Base-by-base conservation (phyloP, 768 basidiomycete species). In the Termitomyces heimii region DNA sequence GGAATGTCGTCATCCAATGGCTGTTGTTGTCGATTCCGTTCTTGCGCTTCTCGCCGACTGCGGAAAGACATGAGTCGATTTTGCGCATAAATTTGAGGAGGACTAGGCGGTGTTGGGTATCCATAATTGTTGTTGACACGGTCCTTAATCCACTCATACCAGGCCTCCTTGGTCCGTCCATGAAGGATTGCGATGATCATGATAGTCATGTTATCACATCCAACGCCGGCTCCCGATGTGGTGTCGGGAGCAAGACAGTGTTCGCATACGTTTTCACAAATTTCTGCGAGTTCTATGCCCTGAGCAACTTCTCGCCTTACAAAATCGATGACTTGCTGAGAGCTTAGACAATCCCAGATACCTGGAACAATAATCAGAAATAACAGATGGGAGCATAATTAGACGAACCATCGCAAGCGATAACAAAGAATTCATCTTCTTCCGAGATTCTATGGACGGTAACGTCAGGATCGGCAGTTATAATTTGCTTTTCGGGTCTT, bases 151-250 rank as follows among this genome's bases (percentile, higher is more conserved):
- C 96, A 98, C 37, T 80, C 69, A 66, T 91, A 90, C 97, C 97
- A 98, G 67, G 94, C 85, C 62, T 91, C 88, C 69, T 87, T 83
- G n/a, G 92, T 90, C 58, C 85, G 84, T 40, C 92, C 95, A 60
- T 89, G 82, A 32, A 95, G 80, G 45, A 99, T 71, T 7, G 92
- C 97, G 56, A 98, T 82, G 53, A 99, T 83, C 63, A 98, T 80
- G 49, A 97, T 77, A 0, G 97, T 99, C 97, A 99, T 99, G 76
- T 99, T 98, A 75, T 99, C 97, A 70, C 96, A 98, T 20, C 97
- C 97, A 61, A 98, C 92, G 13, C 97, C 97, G 44, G 85, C 84
- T 48, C 91, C 92, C 35, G 89, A 89, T 24, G 88, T 87, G 1
- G 92, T 91, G 68, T 97, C 94, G 1, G 95, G 95, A 24, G 97